Base-by-base conservation (phyloP, 768 basidiomycete species). In the Piloderma croceum region DNA sequence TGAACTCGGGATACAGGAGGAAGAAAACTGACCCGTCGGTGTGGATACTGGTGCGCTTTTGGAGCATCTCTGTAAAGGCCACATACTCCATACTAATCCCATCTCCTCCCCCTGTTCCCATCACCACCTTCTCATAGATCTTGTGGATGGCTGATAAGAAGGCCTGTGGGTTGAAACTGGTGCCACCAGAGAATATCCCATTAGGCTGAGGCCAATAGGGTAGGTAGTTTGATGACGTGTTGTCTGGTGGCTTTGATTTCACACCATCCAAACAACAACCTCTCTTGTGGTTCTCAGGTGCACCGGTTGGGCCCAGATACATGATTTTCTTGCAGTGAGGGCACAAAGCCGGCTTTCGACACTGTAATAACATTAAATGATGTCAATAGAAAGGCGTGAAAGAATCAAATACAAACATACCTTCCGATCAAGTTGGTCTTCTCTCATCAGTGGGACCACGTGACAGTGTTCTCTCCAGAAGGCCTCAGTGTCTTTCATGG, bases 401-500 rank as follows among this genome's bases (percentile, higher is more conserved):
- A 13, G 34, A 10, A n/a, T 35, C 19, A 18, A 18, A 9, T 10
- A 35, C 12, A 9, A 9, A 12, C 19, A 35, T 9, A 9, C 34
- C 19, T 20, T 20, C 34, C 19, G 34, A 10, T 31, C 15, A 15
- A 31, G 10, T 31, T 31, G 29, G 27, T 15, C 15, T 29, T 29
- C 27, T 29, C 27, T 29, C 9, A 29, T 29, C 27, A 44, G 43
- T 13, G 41, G 29, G 3, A 46, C 19, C 7, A 24, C 31, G 1
- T 22, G 27, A 24, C 45, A 39, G 24, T 51, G 49, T 17, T 25
- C 20, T 12, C 44, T 35, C 48, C 42, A 50, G 27, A 50, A 52
- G 1, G 15, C 29, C 18, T 49, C 25, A 0, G 19, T 24, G 13
- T 34, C 34, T 3, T 15, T 24, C 15, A 17, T 22, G 23, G 41